These are phyloP conservation scores for Backusella tuberculispora DNA, from an alignment of 192 early-diverging fungal genomes.

Conservation along the genomic window DNA sequence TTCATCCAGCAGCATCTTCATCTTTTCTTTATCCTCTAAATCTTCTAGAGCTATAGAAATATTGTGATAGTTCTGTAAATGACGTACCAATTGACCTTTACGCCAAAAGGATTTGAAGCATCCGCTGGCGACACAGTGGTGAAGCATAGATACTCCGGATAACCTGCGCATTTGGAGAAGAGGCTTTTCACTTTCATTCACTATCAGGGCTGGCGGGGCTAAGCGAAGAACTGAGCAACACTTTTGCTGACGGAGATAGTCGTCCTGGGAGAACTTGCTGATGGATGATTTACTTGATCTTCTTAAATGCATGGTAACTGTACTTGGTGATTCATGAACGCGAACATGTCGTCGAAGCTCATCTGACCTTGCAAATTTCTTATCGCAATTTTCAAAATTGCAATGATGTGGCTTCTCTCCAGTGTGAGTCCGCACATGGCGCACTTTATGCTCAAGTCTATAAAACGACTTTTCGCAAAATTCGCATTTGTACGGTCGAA, in stretches of 20 bases:
- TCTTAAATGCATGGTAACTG: slow-evolving; percentile 33
- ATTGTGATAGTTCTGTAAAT: slow-evolving; percentile 37
- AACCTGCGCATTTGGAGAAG: background rate
- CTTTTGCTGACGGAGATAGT: slow-evolving; percentile 32
- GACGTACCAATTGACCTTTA: slow-evolving; percentile 32
- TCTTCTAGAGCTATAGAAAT: slow-evolving; percentile 21
- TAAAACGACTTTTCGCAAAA: slow-evolving; percentile 73
- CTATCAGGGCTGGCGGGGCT: background rate
- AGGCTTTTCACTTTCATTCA: background rate
- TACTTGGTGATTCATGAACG: slow-evolving; percentile 42
- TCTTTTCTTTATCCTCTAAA: background rate
- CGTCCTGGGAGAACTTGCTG: slow-evolving; percentile 33
- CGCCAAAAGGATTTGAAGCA: slow-evolving; percentile 45
- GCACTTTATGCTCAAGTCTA: slow-evolving; percentile 80
- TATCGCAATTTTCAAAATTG: slow-evolving; percentile 65
- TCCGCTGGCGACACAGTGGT: slow-evolving; percentile 31
- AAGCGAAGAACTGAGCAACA: slow-evolving; percentile 37
- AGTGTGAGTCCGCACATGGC: slow-evolving; percentile 85
- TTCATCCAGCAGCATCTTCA: background rate
- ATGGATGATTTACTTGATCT: slow-evolving; percentile 15
- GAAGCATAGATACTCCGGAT: slow-evolving; percentile 22
- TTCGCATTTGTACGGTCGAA: slow-evolving; percentile 57
- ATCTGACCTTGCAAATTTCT: slow-evolving; percentile 81
- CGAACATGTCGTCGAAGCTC: slow-evolving; percentile 59
- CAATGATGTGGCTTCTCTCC: slow-evolving; percentile 83